Conservation (phyloP, 805 yeast species). For the Barnettozyma populi region DNA sequence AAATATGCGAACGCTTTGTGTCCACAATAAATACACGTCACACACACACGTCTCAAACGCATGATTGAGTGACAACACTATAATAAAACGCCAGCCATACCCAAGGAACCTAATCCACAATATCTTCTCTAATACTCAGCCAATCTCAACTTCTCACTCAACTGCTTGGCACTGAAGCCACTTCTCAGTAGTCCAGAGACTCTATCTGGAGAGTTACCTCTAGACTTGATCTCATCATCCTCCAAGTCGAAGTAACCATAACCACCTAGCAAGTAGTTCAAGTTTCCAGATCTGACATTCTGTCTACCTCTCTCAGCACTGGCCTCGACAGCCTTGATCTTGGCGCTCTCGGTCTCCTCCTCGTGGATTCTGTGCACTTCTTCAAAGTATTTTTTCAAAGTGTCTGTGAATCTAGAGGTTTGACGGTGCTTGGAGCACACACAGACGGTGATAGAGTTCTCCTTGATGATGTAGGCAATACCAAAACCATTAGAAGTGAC, state of each 20-base stretch:
- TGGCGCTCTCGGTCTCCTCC: slow-evolving; percentile 20
- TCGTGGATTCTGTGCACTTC: slow-evolving; percentile 51
- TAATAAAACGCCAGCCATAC: not conserved
- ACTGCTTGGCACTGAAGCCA: slow-evolving; percentile 22
- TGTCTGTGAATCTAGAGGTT: slow-evolving; percentile 69
- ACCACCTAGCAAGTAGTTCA: slow-evolving; percentile 59
- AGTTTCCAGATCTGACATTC: slow-evolving; percentile 29
- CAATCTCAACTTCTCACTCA: slow-evolving; percentile 26
- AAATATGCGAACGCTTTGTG: not conserved
- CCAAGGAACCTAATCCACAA: not conserved
- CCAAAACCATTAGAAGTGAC: slow-evolving; percentile 88
- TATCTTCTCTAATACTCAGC: slow-evolving; percentile 21
- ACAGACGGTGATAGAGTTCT: slow-evolving; percentile 71
- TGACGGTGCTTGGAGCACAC: slow-evolving; percentile 87
- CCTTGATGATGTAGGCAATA: slow-evolving; percentile 84
- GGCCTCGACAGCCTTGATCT: slow-evolving; percentile 11
- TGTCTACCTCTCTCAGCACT: slow-evolving; percentile 24
- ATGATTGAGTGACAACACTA: not conserved
- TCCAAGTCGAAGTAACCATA: slow-evolving; percentile 79
- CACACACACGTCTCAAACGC: not conserved
- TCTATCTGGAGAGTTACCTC: slow-evolving; percentile 27
- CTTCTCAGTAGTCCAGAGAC: slow-evolving; percentile 14
- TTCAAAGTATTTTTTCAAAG: slow-evolving; percentile 54
- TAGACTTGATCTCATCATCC: slow-evolving; percentile 54
- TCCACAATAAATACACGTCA: not conserved